A percentile compares a stretch with the other conserved stretches of the same genome.
Conservation (phyloP, 192 early-diverging fungal species). For the Linnemannia schmuckeri region DNA sequence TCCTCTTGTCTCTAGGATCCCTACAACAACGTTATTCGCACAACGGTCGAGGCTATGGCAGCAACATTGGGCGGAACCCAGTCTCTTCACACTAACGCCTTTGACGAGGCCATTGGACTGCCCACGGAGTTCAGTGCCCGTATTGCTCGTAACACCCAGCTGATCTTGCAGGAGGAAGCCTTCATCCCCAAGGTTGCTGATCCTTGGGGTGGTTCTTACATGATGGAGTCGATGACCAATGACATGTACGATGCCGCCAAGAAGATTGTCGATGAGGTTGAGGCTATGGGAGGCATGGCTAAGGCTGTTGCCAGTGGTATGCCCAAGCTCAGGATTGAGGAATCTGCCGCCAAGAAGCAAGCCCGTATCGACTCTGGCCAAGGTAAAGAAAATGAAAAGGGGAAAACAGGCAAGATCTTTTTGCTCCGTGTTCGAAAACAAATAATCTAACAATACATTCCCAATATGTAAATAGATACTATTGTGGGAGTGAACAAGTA, state of each 20-base stretch:
- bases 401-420: too few species aligned
- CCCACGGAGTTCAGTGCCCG: slow-evolving; percentile 88
- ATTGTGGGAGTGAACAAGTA: slow-evolving; percentile 96
- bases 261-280: slow-evolving; percentile 82
- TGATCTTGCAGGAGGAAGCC: slow-evolving; percentile 91
- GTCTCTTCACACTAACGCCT: slow-evolving; percentile 93
- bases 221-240: slow-evolving; percentile 93
- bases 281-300: slow-evolving; percentile 91
- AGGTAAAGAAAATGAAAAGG: slow-evolving; percentile 55
- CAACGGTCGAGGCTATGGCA: slow-evolving; percentile 92
- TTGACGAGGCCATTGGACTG: slow-evolving; percentile 91
- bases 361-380: slow-evolving; percentile 91
- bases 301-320: slow-evolving; percentile 90
- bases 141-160: slow-evolving; percentile 92
- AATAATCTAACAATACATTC: neutral
- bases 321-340: slow-evolving; percentile 92
- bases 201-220: slow-evolving; percentile 93
- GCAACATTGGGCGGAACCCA: slow-evolving; percentile 93
- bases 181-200: slow-evolving; percentile 90
- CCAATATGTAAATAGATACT: slow-evolving; percentile 63
- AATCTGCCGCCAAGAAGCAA: slow-evolving; percentile 88
- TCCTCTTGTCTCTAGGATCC: slow-evolving; percentile 67
- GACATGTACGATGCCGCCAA: slow-evolving; percentile 79
- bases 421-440: too few species aligned
- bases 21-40: slow-evolving; percentile 92